Evolutionary conservation across 2,329 filamentous ascomycete genomes (phyloP).

Genomic region (Aspergillus sp.): DNA sequence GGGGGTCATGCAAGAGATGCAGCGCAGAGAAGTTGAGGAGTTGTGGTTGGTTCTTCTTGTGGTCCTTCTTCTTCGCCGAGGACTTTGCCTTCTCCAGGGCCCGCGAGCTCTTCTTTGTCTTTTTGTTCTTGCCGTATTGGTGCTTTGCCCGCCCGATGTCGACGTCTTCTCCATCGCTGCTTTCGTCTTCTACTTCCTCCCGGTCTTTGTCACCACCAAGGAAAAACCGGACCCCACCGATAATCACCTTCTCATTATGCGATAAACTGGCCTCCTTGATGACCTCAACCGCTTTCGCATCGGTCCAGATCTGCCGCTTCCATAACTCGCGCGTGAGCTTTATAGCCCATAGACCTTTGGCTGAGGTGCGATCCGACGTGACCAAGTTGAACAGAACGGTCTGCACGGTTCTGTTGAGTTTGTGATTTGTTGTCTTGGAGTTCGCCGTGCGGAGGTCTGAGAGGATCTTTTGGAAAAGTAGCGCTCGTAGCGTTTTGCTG

Average conservation of each 20-base stretch:
- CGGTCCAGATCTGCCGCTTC: constrained; percentile 94
- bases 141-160: constrained; percentile 78
- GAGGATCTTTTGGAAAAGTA: constrained; percentile 84
- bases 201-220: constrained; percentile 91
- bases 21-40: constrained; percentile 92
- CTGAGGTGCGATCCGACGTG: constrained; percentile 71
- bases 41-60: constrained; percentile 79
- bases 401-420: constrained; percentile 85
- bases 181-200: constrained; percentile 84
- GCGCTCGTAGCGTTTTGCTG: constrained; percentile 74
- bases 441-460: constrained; percentile 85
- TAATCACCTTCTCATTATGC: constrained; percentile 85
- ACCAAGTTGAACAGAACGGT: constrained; percentile 88
- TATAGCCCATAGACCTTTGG: constrained; percentile 89
- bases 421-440: constrained; percentile 79
- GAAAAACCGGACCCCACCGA: constrained; percentile 86
- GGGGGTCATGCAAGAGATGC: constrained; percentile 86
- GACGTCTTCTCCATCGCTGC: constrained; percentile 63
- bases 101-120: constrained; percentile 77
- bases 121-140: constrained; percentile 88
- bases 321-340: constrained; percentile 92
- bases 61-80: constrained; percentile 73
- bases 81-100: constrained; percentile 69
- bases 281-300: constrained; percentile 88
- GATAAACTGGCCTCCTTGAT: constrained; percentile 90